Percentiles rank a stretch among this genome's conserved stretches.
Evolutionary conservation across 768 basidiomycete species (phyloP).

Genomic region (Boletellus sp.): DNA sequence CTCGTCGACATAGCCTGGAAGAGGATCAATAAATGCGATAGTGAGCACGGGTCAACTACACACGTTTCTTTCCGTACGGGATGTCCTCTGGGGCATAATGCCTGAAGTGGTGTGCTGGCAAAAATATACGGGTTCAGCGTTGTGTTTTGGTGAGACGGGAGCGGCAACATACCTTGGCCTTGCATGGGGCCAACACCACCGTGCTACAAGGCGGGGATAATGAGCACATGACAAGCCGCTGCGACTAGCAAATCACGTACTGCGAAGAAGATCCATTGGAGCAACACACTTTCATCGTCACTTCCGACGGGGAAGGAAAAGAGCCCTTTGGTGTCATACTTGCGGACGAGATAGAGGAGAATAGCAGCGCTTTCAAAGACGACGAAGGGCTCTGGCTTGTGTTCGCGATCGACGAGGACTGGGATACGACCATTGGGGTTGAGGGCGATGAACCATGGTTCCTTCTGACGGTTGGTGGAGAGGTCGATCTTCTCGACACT

Average conservation of each 20-base stretch:
- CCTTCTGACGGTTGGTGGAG: constrained; percentile 69
- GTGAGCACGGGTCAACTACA: constrained; percentile 8
- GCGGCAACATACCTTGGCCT: constrained; percentile 46
- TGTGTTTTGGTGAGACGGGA: neutral
- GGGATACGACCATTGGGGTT: constrained; percentile 78
- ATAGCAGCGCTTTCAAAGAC: constrained; percentile 83
- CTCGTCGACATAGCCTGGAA: constrained; percentile 71
- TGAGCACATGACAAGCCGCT: neutral
- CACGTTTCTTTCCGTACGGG: constrained; percentile 65
- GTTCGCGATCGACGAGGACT: constrained; percentile 55
- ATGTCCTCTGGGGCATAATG: constrained; percentile 62
- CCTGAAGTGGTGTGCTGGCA: constrained; percentile 65
- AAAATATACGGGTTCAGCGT: constrained; percentile 6
- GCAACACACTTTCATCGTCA: constrained; percentile 63
- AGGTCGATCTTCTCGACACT: constrained; percentile 57
- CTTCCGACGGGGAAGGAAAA: constrained; percentile 62
- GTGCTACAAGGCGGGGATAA: constrained; percentile 42
- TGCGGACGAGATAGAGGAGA: constrained; percentile 74
- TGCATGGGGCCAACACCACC: constrained; percentile 89
- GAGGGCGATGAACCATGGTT: constrained; percentile 71
- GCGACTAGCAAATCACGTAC: constrained; percentile 32
- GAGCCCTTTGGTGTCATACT: constrained; percentile 73
- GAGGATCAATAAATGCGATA: constrained; percentile 6
- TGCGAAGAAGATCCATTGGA: constrained; percentile 88
- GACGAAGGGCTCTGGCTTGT: constrained; percentile 49